These are phyloP conservation scores for Combretum micranthum DNA, from an alignment of 345 rosid species.

Conservation along the genomic window DNA sequence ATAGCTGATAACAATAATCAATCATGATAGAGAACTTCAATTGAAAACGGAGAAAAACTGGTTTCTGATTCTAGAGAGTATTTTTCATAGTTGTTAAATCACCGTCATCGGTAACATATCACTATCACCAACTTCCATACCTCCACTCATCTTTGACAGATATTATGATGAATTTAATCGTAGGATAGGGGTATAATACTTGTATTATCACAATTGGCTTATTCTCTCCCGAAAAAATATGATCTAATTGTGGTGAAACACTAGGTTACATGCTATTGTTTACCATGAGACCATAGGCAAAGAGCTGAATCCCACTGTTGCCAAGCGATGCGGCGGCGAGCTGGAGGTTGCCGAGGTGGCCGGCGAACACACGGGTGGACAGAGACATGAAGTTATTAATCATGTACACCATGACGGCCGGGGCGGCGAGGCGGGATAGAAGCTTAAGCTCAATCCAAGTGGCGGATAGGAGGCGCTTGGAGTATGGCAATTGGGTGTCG, in stretches of 20 bases:
- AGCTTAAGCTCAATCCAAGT: constrained; percentile 23
- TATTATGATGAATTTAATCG: no score
- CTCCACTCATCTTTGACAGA: no score
- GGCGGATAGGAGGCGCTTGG: constrained; percentile 16
- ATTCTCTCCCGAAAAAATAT: no score
- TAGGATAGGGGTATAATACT: no score
- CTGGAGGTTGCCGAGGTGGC: constrained; percentile 31
- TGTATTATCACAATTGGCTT: no score
- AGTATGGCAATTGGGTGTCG: constrained; percentile 4
- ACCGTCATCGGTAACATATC: no score
- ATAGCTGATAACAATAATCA: no score
- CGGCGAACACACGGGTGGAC: constrained; percentile 24
- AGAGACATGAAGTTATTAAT: constrained; percentile 22
- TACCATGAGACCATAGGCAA: constrained; percentile 28
- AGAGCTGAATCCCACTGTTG: constrained; percentile 24
- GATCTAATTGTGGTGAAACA: not conserved
- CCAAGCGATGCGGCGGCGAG: constrained; percentile 30
- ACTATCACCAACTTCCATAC: no score
- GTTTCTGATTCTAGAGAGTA: no score
- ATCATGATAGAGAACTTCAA: no score
- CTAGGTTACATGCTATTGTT: not conserved
- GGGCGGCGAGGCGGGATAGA: constrained; percentile 19
- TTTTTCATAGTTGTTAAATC: no score
- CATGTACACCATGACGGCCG: constrained; percentile 24
- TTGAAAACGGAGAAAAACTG: no score